Base-by-base conservation (phyloP, 495 filamentous ascomycete species). In the Pyrenopolyporus hunteri region DNA sequence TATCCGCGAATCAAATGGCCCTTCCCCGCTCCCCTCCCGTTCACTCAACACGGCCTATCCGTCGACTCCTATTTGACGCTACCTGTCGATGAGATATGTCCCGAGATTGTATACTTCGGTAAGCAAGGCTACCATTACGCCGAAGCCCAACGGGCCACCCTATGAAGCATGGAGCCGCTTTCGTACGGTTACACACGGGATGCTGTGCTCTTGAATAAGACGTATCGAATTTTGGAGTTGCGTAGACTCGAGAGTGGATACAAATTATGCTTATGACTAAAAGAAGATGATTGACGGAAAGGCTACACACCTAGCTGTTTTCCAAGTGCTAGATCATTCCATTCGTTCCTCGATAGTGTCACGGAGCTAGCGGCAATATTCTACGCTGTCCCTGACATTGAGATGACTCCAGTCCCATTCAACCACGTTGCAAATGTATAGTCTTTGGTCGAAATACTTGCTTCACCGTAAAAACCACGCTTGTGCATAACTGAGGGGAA, bases 111-210 rank as follows among this genome's bases (percentile, higher is more conserved):
- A 45, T 28, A 29, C 28, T 36, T 36, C 52, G 50, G 40, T 53
- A 66, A 61, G 57, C 63, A 66, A 65, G 62, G 56, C 62, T 60
- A 59, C 47, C 52, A 57, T 50, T 47, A 46, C 57, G 42, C 57
- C 46, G 51, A 57, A 52, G 63, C 63, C 63, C 63, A 61, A 61
- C 46, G 35, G n/a, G 36, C 11, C 29, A 42, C 20, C 22, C 22
- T 45, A 17, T 39, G 32, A 42, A 45, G 42, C 20, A 39, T 19
- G 3, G 39, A 26, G 14, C 22, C 51, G 57, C 57, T 60, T 57
- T 42, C 17, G 6, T 22, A 52, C 56, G 62, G 56, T 57, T 66
- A 61, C 57, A 37, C 51, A 57, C 63, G 57, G 63, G 29, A 36
- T n/a, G 37, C 28, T n/a, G 1, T 0, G 19, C 4, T 16, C 8